Evolutionary conservation across 2,329 filamentous ascomycete genomes (phyloP), one percentile per base, ranked within the genome.

Genomic region (Neofusicoccum kwambonambiense): DNA sequence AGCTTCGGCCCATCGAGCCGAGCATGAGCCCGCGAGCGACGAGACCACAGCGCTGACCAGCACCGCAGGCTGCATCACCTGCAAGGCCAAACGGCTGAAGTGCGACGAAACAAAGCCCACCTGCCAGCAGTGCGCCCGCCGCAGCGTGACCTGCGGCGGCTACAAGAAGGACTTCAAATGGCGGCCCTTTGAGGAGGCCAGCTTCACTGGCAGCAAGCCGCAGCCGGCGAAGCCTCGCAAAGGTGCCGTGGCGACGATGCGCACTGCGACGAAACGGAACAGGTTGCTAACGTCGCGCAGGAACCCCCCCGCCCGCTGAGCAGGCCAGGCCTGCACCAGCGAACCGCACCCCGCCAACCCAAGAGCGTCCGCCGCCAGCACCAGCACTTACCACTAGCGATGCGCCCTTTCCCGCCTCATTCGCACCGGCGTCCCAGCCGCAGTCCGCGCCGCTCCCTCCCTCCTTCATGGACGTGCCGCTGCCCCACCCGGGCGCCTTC

Each of bases 91-190:
- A 77, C 82, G 89, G 66, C 78, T 91, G 62, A 91, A 91, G 77
- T 91, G 89, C 77, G 89, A 90, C 74, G 89, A 91, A 78, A 86
- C 84, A 51, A 90, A 91, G 69, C 89, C 89, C 0, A 83, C 81
- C 22, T 90, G 89, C 71, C 80, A 86, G 65, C 88, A 90, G 78
- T 90, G 89, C 72, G 81, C 86, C 51, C 86, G 85, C 69, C 82
- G 89, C 62, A 87, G 84, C 67, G 88, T 91, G 22, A 74, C 79
- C 3, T 91, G 89, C 72, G 89, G 88, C 65, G 89, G 89, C 41
- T 91, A 91, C 77, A 89, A 87, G 75, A 91, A 90, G 74, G 87
- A 90, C 74, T 91, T 90, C 78, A 90, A 91, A 81, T 91, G 89
- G 89, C 82, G 87, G 61, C 84, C 87, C 0, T 90, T 90, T 69